A percentile compares a stretch with the other conserved stretches of the same genome.
Conservation (phyloP, 2,329 filamentous ascomycete genomes). For the Venturia carpophila region DNA sequence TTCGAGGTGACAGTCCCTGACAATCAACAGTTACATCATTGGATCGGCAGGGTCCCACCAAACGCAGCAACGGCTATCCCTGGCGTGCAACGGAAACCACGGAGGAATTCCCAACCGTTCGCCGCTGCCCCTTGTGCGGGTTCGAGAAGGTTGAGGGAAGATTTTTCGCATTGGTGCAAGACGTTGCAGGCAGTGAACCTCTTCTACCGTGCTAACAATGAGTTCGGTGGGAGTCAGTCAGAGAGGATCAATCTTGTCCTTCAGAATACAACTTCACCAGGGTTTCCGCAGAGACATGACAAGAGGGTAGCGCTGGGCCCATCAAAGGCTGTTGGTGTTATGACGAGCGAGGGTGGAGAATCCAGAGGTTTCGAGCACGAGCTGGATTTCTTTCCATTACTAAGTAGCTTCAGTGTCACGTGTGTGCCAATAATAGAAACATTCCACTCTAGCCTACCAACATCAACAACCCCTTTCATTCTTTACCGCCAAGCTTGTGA, state of each 20-base stretch:
- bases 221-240: no score
- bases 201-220: no score
- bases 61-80: not conserved
- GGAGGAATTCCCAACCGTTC: not conserved
- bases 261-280: no score
- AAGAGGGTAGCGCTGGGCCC: not conserved
- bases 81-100: conserved; percentile 6
- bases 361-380: not conserved
- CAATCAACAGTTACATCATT: not conserved
- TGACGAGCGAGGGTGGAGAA: not conserved
- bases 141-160: not conserved
- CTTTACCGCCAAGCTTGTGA: not conserved
- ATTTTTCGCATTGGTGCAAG: not conserved
- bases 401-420: not conserved
- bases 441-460: not conserved
- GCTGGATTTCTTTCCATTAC: not conserved
- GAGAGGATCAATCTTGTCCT: not conserved
- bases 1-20: not conserved
- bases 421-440: not conserved
- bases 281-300: not conserved
- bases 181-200: no score
- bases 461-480: not conserved
- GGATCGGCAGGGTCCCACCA: conserved; percentile 6
- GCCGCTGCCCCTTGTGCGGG: no score
- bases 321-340: not conserved